phyloP scores from a whole-genome alignment of 2,329 filamentous ascomycete genomes.

The Diaporthe vaccinii region DNA sequence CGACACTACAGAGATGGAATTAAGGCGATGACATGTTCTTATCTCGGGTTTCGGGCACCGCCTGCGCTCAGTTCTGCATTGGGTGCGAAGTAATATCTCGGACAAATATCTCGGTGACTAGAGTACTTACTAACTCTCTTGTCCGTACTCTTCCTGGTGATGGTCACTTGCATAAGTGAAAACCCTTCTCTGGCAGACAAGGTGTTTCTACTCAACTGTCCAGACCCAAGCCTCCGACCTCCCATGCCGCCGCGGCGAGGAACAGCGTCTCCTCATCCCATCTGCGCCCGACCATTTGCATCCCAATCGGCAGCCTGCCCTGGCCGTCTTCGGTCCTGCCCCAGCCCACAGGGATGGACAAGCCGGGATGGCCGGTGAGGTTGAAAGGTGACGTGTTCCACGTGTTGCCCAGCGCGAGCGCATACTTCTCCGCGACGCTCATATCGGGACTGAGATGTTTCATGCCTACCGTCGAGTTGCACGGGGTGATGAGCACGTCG shows the following conservation, averaged over 20 bases:
- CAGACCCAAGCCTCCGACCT: slow-evolving; percentile 48
- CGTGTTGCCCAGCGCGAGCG: slow-evolving; percentile 58
- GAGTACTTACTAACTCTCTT: neutral
- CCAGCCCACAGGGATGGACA: slow-evolving; percentile 61
- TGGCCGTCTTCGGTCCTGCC: slow-evolving; percentile 42
- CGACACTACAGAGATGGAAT: no score
- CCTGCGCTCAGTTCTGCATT: neutral
- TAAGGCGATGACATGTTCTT: neutral
- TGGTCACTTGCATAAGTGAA: no score
- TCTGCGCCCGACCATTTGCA: slow-evolving; percentile 50
- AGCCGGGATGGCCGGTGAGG: slow-evolving; percentile 62
- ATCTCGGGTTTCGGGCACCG: neutral
- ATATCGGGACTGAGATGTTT: slow-evolving; percentile 53
- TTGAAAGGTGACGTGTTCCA: slow-evolving; percentile 63
- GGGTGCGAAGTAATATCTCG: no score
- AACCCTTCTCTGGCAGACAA: neutral
- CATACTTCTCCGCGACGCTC: slow-evolving; percentile 56
- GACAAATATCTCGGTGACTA: neutral
- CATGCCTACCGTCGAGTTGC: slow-evolving; percentile 59
- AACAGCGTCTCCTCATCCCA: slow-evolving; percentile 48
- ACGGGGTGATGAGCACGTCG: slow-evolving; percentile 64
- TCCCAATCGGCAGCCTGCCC: slow-evolving; percentile 48
- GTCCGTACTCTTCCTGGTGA: no score
- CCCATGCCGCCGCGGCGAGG: slow-evolving; percentile 49
- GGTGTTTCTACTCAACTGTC: slow-evolving; percentile 42